Percentiles rank a stretch among this genome's conserved stretches.
Evolutionary conservation across 2,329 filamentous ascomycete genomes (phyloP).

Genomic region (Colletotrichum cordylinicola): DNA sequence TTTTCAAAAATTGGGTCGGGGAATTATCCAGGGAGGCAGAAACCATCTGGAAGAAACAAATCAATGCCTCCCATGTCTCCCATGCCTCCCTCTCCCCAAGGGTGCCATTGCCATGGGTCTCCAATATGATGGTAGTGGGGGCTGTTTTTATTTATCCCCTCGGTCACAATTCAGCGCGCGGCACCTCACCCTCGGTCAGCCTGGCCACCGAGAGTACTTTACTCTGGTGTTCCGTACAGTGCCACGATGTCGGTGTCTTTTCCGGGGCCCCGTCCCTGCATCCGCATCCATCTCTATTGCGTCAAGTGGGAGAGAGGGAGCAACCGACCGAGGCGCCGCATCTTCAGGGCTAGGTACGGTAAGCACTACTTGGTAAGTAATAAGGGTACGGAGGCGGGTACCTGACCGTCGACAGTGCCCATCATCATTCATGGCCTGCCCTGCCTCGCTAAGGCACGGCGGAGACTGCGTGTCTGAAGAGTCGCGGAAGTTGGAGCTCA

Average conservation of each 20-base stretch:
- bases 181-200: background rate
- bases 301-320: slow-evolving; percentile 1
- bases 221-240: background rate
- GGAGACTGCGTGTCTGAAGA: background rate
- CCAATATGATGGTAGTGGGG: background rate
- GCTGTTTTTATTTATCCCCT: background rate
- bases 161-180: background rate
- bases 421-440: background rate
- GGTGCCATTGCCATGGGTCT: background rate
- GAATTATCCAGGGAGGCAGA: background rate
- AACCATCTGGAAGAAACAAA: slow-evolving; percentile 13
- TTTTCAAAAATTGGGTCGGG: slow-evolving; percentile 2
- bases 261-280: slow-evolving; percentile 2
- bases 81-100: background rate
- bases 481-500: background rate
- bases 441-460: background rate
- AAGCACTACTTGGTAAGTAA: background rate
- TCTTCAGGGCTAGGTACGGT: background rate
- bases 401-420: background rate
- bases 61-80: background rate
- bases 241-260: background rate
- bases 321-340: background rate
- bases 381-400: background rate
- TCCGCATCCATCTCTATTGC: background rate
- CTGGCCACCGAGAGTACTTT: background rate